Evolutionary conservation across 192 early-diverging fungal genomes (phyloP).

Genomic region (Phycomyces blakesleeanus): DNA sequence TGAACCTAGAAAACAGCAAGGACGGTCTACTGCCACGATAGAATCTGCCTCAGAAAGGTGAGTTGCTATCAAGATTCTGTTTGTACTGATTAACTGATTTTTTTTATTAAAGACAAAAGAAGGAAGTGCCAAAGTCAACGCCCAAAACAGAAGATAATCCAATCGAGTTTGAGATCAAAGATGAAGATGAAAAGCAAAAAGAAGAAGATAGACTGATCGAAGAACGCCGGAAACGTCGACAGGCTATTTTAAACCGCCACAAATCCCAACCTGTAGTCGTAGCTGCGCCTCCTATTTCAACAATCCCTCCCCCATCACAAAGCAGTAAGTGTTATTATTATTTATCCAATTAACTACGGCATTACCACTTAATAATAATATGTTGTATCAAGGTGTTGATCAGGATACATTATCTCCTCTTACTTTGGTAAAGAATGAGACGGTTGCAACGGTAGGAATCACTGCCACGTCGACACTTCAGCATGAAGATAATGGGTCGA

Average conservation of each 20-base stretch:
- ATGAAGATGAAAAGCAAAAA: slow-evolving; percentile 53
- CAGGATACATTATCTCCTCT: slow-evolving; percentile 20
- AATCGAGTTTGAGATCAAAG: slow-evolving; percentile 22
- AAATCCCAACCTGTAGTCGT: slow-evolving; percentile 22
- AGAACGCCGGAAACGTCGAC: slow-evolving; percentile 74
- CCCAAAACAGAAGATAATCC: slow-evolving; percentile 4
- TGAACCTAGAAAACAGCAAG: too few species aligned
- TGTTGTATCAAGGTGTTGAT: not conserved
- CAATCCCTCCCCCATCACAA: not conserved
- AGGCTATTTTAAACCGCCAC: slow-evolving; percentile 71
- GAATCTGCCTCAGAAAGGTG: too few species aligned
- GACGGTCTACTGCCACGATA: too few species aligned
- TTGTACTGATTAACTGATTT: too few species aligned
- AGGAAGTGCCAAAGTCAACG: not conserved
- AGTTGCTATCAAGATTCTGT: too few species aligned
- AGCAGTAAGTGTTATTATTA: not conserved
- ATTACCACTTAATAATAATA: not conserved
- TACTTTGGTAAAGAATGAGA: slow-evolving; percentile 31
- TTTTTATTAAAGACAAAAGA: too few species aligned
- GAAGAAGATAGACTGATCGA: slow-evolving; percentile 81
- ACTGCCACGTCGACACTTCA: slow-evolving; percentile 19
- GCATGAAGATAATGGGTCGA: slow-evolving; percentile 27
- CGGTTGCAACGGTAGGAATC: slow-evolving; percentile 19
- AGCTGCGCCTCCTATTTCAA: not conserved
- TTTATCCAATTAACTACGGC: not conserved